phyloP scores from a whole-genome alignment of 805 yeast genomes.

The Middelhovenomyces tepae region DNA sequence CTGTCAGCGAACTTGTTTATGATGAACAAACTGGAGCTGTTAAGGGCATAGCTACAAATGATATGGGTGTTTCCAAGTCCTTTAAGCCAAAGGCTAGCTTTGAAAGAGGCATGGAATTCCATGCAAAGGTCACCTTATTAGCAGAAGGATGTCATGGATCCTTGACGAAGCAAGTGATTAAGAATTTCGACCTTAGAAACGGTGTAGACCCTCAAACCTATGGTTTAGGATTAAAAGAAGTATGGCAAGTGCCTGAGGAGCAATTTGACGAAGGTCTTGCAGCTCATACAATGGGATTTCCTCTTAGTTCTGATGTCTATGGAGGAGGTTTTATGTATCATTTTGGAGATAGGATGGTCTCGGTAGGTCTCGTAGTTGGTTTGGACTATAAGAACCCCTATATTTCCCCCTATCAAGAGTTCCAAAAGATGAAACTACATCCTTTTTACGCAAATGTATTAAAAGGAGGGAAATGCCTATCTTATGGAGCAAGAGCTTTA shows the following conservation, averaged over 20 bases:
- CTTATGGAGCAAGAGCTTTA: conserved; percentile 92
- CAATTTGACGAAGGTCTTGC: conserved; percentile 75
- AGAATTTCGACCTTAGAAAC: conserved; percentile 57
- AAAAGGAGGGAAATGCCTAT: conserved; percentile 83
- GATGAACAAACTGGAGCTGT: conserved; percentile 46
- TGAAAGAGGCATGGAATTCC: conserved; percentile 96
- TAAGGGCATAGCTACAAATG: conserved; percentile 89
- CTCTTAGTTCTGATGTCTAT: conserved; percentile 61
- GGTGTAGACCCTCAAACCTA: conserved; percentile 72
- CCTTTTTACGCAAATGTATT: conserved; percentile 69
- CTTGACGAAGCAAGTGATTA: conserved; percentile 65
- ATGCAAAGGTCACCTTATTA: conserved; percentile 76
- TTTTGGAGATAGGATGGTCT: conserved; percentile 85
- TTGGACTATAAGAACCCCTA: conserved; percentile 93
- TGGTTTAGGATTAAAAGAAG: conserved; percentile 93
- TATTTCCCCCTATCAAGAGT: conserved; percentile 91
- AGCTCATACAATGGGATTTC: conserved; percentile 85
- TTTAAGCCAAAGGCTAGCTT: conserved; percentile 77
- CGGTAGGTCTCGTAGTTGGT: conserved; percentile 92
- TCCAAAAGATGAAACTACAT: conserved; percentile 88
- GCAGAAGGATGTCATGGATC: conserved; percentile 99
- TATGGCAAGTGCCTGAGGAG: conserved; percentile 87
- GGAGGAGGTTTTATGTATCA: conserved; percentile 98
- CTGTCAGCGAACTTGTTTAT: conserved; percentile 73
- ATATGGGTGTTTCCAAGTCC: conserved; percentile 70